Percentiles rank a stretch among this genome's conserved stretches.
Conservation (phyloP, 2,329 filamentous ascomycete species). For the Podosphaera leucotricha region DNA sequence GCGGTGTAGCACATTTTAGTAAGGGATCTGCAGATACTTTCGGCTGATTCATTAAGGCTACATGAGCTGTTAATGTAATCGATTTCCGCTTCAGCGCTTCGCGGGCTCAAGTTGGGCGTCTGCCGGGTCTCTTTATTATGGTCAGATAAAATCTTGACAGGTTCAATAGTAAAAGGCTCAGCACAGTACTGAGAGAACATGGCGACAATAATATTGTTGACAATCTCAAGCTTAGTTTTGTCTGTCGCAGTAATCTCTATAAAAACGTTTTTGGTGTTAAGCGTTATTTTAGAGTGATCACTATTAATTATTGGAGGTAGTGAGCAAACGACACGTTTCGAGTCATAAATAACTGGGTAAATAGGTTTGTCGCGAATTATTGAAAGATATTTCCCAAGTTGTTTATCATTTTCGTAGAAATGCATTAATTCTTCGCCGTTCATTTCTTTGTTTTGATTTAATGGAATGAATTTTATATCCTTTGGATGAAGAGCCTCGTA, state of each 20-base stretch:
- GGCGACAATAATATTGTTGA: slow-evolving; percentile 81
- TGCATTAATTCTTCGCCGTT: slow-evolving; percentile 71
- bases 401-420: slow-evolving; percentile 87
- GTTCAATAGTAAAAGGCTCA: slow-evolving; percentile 80
- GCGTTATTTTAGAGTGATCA: slow-evolving; percentile 84
- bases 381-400: slow-evolving; percentile 71
- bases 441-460: slow-evolving; percentile 85
- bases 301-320: slow-evolving; percentile 96
- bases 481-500: slow-evolving; percentile 86
- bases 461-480: slow-evolving; percentile 69
- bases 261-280: slow-evolving; percentile 80
- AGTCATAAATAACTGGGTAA: slow-evolving; percentile 89
- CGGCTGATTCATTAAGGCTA: slow-evolving; percentile 51
- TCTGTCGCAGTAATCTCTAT: slow-evolving; percentile 95
- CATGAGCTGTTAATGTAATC: slow-evolving; percentile 89
- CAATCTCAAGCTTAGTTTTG: slow-evolving; percentile 86
- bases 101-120: slow-evolving; percentile 58
- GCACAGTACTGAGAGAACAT: slow-evolving; percentile 91
- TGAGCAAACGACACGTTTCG: slow-evolving; percentile 68
- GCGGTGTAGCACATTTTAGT: slow-evolving; percentile 78
- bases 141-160: slow-evolving; percentile 72
- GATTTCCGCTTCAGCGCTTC: slow-evolving; percentile 58
- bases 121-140: slow-evolving; percentile 70
- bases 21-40: slow-evolving; percentile 56
- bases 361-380: slow-evolving; percentile 87